These are phyloP conservation scores for Trypanosoma scelopori DNA, from an alignment of 208 protist species.

Conservation along the genomic window DNA sequence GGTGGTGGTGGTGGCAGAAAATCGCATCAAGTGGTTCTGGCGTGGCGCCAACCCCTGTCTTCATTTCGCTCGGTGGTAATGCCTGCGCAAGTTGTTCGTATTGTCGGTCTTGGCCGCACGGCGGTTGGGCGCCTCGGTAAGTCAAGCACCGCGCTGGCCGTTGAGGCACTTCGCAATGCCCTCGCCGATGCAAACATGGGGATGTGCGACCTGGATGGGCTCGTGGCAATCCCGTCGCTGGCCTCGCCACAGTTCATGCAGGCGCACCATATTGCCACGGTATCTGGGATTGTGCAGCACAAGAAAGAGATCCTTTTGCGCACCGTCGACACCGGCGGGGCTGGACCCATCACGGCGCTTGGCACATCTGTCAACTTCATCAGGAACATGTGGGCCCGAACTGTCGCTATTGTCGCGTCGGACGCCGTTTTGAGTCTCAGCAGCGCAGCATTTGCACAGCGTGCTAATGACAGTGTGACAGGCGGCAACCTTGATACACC, in stretches of 20 bases:
- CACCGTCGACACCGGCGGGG: conserved; percentile 72
- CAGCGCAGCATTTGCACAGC: conserved; percentile 31
- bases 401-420: conserved; percentile 55
- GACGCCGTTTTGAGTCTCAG: conserved; percentile 48
- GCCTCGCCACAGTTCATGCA: conserved; percentile 73
- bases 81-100: conserved; percentile 22
- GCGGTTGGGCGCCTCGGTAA: conserved; percentile 47
- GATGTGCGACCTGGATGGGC: conserved; percentile 49
- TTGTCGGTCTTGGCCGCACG: conserved; percentile 61
- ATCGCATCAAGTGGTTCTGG: too few species aligned
- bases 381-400: conserved; percentile 32
- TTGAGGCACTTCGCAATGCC: conserved; percentile 49
- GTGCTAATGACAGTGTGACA: conserved; percentile 41
- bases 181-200: conserved; percentile 49
- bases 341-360: conserved; percentile 61
- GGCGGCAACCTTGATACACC: conserved; percentile 43
- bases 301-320: conserved; percentile 51
- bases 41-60: too few species aligned
- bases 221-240: conserved; percentile 82
- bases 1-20: too few species aligned
- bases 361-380: conserved; percentile 51
- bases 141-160: conserved; percentile 37
- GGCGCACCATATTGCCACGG: conserved; percentile 66
- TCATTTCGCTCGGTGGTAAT: too few species aligned
- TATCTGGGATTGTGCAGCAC: conserved; percentile 30